Evolutionary conservation across 2,329 filamentous ascomycete genomes (phyloP).

Genomic region (Ambrosiella cleistominuta): DNA sequence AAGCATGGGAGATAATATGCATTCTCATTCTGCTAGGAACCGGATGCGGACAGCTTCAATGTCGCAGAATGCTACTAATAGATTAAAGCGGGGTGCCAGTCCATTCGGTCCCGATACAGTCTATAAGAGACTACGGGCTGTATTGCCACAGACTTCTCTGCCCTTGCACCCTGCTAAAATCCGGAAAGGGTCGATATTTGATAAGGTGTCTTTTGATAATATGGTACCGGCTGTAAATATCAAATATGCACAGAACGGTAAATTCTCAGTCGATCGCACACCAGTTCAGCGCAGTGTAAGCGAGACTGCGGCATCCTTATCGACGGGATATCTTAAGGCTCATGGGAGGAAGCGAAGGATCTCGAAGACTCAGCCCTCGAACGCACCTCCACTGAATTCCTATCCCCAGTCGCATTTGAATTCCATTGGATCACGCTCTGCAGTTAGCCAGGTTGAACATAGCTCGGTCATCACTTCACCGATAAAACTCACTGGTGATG

Average conservation of each 20-base stretch:
- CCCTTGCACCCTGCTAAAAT: conserved; percentile 11
- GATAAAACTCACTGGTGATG: conserved; percentile 20
- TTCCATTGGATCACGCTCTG: neutral
- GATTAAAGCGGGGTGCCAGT: conserved; percentile 33
- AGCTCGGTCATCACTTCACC: conserved; percentile 24
- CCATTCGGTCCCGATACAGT: conserved; percentile 41
- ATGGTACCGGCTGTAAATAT: conserved; percentile 35
- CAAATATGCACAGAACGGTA: conserved; percentile 40
- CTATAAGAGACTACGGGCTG: conserved; percentile 38
- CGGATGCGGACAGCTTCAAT: conserved; percentile 16
- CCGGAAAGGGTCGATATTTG: conserved; percentile 32
- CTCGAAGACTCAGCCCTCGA: conserved; percentile 4
- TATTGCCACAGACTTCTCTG: conserved; percentile 19
- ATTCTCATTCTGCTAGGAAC: conserved; percentile 1
- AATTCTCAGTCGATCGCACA: conserved; percentile 30
- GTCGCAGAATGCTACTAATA: conserved; percentile 1
- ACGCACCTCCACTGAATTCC: neutral
- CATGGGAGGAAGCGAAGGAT: conserved; percentile 25
- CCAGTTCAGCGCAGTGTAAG: conserved; percentile 18
- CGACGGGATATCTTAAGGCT: conserved; percentile 30
- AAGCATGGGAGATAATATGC: conserved; percentile 30
- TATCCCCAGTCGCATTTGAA: neutral
- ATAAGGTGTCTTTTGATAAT: conserved; percentile 36
- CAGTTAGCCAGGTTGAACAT: conserved; percentile 16
- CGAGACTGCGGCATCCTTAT: conserved; percentile 23